Conservation (phyloP, 2,329 filamentous ascomycete species). For the Diaporthe destruens region DNA sequence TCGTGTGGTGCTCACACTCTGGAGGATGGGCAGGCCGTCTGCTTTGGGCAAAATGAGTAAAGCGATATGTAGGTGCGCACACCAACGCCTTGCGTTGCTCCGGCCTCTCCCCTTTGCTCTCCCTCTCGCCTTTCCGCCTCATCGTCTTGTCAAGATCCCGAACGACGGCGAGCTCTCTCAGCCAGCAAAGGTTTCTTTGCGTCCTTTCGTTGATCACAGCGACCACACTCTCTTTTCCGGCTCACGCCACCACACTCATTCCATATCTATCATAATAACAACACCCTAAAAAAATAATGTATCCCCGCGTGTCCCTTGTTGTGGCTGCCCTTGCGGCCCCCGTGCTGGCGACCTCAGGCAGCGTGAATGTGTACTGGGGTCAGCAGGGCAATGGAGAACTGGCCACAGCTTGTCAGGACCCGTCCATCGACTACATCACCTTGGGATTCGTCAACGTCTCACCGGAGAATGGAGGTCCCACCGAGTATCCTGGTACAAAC, state of each 20-base stretch:
- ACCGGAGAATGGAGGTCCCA: conserved; percentile 52
- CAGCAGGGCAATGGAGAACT: conserved; percentile 48
- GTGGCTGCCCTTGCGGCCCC: conserved; percentile 42
- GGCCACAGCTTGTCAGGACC: conserved; percentile 49
- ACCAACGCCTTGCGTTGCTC: conserved; percentile 12
- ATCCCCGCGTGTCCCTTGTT: conserved; percentile 23
- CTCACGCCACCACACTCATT: conserved; percentile 43
- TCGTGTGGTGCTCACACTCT: conserved; percentile 17
- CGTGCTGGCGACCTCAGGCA: conserved; percentile 40
- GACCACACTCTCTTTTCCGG: conserved; percentile 46
- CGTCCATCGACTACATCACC: conserved; percentile 55
- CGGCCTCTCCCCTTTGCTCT: conserved; percentile 19
- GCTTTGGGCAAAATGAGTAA: conserved; percentile 18
- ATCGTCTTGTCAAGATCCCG: conserved; percentile 45
- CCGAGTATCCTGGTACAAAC: conserved; percentile 54
- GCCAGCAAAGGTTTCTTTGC: conserved; percentile 51
- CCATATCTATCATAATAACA: conserved; percentile 41
- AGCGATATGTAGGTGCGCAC: conserved; percentile 35
- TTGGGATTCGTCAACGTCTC: conserved; percentile 56
- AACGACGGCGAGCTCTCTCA: conserved; percentile 46
- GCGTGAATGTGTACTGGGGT: conserved; percentile 46
- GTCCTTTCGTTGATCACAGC: conserved; percentile 50
- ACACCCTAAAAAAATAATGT: conserved; percentile 44
- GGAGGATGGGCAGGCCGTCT: not conserved
- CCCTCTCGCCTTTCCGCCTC: conserved; percentile 37